Evolutionary conservation across 1,139 yeast species (phyloP), one percentile per base, ranked within the genome.

Genomic region (Scheffersomyces lignicola): DNA sequence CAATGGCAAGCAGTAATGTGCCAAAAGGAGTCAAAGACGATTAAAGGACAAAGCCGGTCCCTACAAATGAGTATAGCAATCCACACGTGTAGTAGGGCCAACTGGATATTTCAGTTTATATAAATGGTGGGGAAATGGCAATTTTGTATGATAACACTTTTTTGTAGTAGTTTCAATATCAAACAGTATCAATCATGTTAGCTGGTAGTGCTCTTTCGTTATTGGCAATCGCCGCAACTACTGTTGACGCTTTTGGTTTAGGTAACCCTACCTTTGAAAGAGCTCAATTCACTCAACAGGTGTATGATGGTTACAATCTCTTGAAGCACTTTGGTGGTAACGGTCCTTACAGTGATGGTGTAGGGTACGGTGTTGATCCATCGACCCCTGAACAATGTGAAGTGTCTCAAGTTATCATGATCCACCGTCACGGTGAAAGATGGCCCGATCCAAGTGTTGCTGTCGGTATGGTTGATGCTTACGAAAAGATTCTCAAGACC

Each of bases 381-480:
- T 4, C 9, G 16, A 9, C 20, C 18, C 29, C 29, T 10, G 29
- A 14, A 5, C 29, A 26, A 26, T 26, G 29, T 26, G 29, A 26
- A 16, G 29, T 26, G n/a, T 5, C 5, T 15, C 29, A 26, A 26
- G 29, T 26, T 26, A 26, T 26, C 11, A 5, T 26, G 6, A 26
- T 26, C 20, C 29, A 26, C 11, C 18, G 29, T 15, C 29, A 26
- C 18, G 29, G 29, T 26, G 29, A 26, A 26, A 26, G 29, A 26
- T 26, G 29, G 29, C 29, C 29, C 5, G 29, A 26, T 26, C 29
- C 29, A 26, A 15, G 20, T 15, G 29, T 26, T 16, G 29, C 29
- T 13, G 20, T 4, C 4, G 20, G 20, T 15, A 26, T 26, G 29
- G 20, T 26, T 26, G 18, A 18, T 15, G 29, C 29, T 26, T 26